Base-by-base conservation (phyloP, 345 rosid genomes). In the Sonneratia alba region DNA sequence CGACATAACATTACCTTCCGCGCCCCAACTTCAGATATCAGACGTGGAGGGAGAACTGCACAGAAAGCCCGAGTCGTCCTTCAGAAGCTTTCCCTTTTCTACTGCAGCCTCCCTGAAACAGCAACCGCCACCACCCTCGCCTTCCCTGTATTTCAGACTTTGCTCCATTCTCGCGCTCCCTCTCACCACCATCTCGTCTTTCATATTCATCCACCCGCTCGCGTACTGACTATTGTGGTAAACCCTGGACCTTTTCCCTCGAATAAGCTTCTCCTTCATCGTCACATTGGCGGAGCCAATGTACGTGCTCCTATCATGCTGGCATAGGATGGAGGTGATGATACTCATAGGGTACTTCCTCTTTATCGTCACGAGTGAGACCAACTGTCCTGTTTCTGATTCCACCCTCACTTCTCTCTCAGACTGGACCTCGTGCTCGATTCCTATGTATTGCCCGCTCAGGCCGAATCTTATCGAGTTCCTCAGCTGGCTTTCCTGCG, bases 371-470 rank as follows among this genome's bases (percentile, higher is more conserved):
- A 70, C 36, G 2, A 3, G 56, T 19, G 37, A 51, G 36, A 71
- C 47, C 21, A 76, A 7, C 71, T 71, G 40, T 15, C 74, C 74
- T 21, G 40, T 75, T 43, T 51, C 74, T 13, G 73, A 40, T 13
- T 66, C 56, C 47, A 76, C 67, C 27, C 37, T 15, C 48, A 76
- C 71, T 67, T 76, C 71, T 21, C 70, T 71, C n/a, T 40, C 67
- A 1, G 63, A 51, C 70, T 71, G 65, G 42, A 67, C 66, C 67
- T 70, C 70, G 36, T 64, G 71, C n/a, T 76, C 34, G 47, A 66
- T 72, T 43, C 38, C 21, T 12, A 27, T 27, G 61, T 59, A 42
- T 24, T 64, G 55, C 36, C 24, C 71, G 6, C 57, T 67, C 16
- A 70, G 47, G 45, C n/a, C 10, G n/a, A 53, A 32, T 24, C 70